Base-by-base conservation (phyloP, 2,329 filamentous ascomycete genomes). In the Aspergillus unguis region DNA sequence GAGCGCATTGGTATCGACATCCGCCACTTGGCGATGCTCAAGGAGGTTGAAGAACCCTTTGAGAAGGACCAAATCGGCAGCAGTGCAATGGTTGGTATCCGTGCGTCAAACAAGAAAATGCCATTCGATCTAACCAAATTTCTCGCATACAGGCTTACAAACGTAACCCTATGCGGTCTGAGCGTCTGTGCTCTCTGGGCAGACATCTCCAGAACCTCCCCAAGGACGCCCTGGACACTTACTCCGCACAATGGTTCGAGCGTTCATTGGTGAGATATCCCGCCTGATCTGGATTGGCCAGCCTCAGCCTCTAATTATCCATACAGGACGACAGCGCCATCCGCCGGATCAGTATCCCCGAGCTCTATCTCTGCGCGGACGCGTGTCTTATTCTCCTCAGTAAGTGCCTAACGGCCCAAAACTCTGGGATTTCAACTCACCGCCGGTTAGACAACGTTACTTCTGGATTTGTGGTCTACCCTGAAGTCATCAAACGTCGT, bases 11-110 rank as follows among this genome's bases (percentile, higher is more conserved):
- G 83, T 44, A 80, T 80, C 43, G 88, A 92, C 63, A 87, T 94
- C 59, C 80, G 88, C 44, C 85, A 89, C 65, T 76, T 92, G 44
- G 86, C 86, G 5, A 78, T 81, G 64, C 81, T 85, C 73, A 95
- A 96, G 78, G 90, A 95, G 71, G 77, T 94, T 53, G 91, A 95
- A 67, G 88, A 92, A 76, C 89, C 88, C 0, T 89, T 90, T 62
- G 88, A 92, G 74, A 84, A 84, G 63, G 82, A 85, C 59, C 90
- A 95, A 73, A 90, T 92, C 60, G 88, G 86, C 28, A 83, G 78
- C 41, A 81, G 77, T 44, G 84, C 84, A 6, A 82, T 83, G 80
- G 69, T 71, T 27, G 29, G 52, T 43, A 50, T 44, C 26, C 29
- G 36, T 41, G n/a, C 33, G 44, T 37, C 37, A 36, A 31, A 10